A percentile compares a stretch with the other conserved stretches of the same genome.
Evolutionary conservation across 83 land plant species (phyloP).

Genomic region (Picea abies): DNA sequence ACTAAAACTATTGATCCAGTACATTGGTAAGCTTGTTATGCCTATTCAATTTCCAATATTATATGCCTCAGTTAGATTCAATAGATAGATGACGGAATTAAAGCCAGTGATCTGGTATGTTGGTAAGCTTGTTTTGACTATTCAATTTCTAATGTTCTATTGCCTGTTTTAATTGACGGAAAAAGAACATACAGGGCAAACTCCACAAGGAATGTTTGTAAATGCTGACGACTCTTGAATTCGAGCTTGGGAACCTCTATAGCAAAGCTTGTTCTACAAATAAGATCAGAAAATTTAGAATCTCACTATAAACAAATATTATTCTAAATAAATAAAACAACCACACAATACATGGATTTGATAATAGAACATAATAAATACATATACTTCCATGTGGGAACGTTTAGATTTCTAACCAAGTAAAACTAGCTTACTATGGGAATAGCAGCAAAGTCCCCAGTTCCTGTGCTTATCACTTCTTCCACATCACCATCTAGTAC

Average conservation of each 20-base stretch:
- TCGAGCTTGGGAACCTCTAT: conserved; percentile 12
- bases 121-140: not conserved
- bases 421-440: conserved; percentile 7
- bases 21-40: too few species aligned
- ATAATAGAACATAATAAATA: not conserved
- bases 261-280: conserved; percentile 9
- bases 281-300: not conserved
- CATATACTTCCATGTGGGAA: not conserved
- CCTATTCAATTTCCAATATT: too few species aligned
- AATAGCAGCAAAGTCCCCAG: conserved; percentile 13
- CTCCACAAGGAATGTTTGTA: conserved; percentile 17
- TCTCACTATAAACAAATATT: not conserved
- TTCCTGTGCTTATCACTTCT: conserved; percentile 11
- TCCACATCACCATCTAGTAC: conserved; percentile 10
- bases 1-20: not conserved
- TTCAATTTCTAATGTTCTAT: not conserved
- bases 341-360: not conserved
- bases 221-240: conserved; percentile 17
- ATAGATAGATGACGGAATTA: too few species aligned
- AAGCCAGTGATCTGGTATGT: not conserved
- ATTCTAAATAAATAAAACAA: not conserved
- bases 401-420: not conserved
- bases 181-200: conserved; percentile 17
- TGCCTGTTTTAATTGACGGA: not conserved
- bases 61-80: too few species aligned